Percentiles rank a stretch among this genome's conserved stretches.
Conservation (phyloP, 495 filamentous ascomycete species). For the Corynascus novoguineensis region DNA sequence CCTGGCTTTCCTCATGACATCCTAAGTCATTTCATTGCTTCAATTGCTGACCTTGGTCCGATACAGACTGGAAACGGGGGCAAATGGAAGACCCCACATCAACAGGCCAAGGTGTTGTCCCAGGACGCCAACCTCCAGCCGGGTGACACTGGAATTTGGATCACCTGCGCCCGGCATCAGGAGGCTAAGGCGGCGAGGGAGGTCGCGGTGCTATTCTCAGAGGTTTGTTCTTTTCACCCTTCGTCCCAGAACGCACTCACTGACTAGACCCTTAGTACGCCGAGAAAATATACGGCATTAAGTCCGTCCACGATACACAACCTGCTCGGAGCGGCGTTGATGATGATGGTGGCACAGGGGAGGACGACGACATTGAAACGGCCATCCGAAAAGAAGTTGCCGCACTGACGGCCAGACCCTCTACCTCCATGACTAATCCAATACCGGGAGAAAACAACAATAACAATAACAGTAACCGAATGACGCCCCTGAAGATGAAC, state of each 20-base stretch:
- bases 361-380: constrained; percentile 67
- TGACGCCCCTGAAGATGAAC: constrained; percentile 62
- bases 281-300: constrained; percentile 53
- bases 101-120: constrained; percentile 39
- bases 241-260: background rate
- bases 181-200: constrained; percentile 76
- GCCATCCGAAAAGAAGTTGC: constrained; percentile 75
- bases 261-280: constrained; percentile 41
- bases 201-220: constrained; percentile 63
- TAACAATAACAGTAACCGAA: no score
- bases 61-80: constrained; percentile 44
- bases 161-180: constrained; percentile 75
- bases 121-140: constrained; percentile 50
- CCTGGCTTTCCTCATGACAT: background rate
- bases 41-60: background rate
- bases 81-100: constrained; percentile 53
- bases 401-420: constrained; percentile 50
- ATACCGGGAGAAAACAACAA: constrained; percentile 1
- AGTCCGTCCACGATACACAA: constrained; percentile 17
- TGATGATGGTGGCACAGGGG: constrained; percentile 34
- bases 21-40: background rate
- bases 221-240: constrained; percentile 45
- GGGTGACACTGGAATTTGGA: constrained; percentile 83
- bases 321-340: background rate
- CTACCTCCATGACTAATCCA: background rate